Base-by-base conservation (phyloP, 345 rosid genomes). In the Dovyalis caffra region DNA sequence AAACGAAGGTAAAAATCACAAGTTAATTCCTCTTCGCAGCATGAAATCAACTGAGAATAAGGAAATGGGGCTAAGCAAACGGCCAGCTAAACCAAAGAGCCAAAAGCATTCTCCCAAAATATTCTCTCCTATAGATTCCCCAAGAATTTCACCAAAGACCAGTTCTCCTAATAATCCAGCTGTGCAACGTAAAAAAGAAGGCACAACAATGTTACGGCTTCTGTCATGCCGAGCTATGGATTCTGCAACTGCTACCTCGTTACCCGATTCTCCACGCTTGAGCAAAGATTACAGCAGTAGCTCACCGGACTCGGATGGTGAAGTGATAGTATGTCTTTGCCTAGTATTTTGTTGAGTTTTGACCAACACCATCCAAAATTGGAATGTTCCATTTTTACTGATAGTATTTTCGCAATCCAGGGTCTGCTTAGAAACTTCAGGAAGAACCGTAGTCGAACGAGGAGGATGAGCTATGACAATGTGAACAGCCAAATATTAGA, bases 291-390 rank as follows among this genome's bases (percentile, higher is more conserved):
- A 29, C 78, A 75, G 77, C 78, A 71, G 82, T 67, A 78, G 78
- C 79, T 82, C 86, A n/a, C 74, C 70, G 70, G 87, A 82, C 45
- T 84, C 89, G 5, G 88, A 83, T 23, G 80, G 70, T 47, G 88
- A 84, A 74, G 73, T 15, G 64, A 62, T 38, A 35, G 85, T 85
- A 74, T 18, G 82, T 62, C 40, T 18, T 12, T 29, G 28, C 47
- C 66, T 43, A 51, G 0, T 38, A 31, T 5, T 32, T 26, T 38
- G 18, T 62, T 64, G 23, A 25, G 45, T 61, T 32, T 33, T 45
- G 31, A 11, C 1, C 35, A 45, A 7, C 15, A 2, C 6, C 53
- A 15, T 51, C 65, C 58, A 14, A 37, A 40, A 28, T 62, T 69
- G 66, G 32, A 69, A 49, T 51, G 33, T 37, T 76, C 62, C 11